Evolutionary conservation across 139 green algal species (phyloP).

Genomic region (Chlamydomonas sp.): DNA sequence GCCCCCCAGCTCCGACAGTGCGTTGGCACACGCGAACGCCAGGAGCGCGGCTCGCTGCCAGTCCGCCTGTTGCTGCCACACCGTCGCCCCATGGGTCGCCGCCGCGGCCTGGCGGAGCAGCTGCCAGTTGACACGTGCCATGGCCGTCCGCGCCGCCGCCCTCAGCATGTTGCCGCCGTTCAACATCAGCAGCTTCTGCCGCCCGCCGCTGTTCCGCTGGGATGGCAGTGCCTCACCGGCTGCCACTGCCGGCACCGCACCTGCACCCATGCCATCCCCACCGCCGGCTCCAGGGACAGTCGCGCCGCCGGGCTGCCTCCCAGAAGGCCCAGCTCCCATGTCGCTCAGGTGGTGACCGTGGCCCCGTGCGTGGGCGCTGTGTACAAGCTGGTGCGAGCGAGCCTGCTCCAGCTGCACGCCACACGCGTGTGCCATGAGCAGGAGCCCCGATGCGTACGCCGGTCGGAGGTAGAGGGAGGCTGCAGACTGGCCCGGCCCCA

Average conservation of each 20-base stretch:
- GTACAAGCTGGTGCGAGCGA: neutral
- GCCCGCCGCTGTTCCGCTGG: too few species aligned
- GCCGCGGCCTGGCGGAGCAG: conserved; percentile 10
- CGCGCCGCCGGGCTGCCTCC: too few species aligned
- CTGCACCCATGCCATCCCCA: too few species aligned
- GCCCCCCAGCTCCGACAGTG: conserved; percentile 5
- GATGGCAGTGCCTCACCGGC: too few species aligned
- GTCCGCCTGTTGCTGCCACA: conserved; percentile 32
- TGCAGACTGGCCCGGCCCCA: neutral
- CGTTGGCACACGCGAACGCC: conserved; percentile 30
- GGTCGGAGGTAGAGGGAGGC: conserved; percentile 26
- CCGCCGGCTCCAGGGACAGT: too few species aligned
- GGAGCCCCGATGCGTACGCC: conserved; percentile 17
- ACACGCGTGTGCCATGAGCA: conserved; percentile 37
- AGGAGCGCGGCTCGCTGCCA: conserved; percentile 32
- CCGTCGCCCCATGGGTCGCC: conserved; percentile 8
- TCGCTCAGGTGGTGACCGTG: too few species aligned
- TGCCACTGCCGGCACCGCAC: too few species aligned
- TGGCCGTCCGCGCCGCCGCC: neutral
- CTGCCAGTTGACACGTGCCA: conserved; percentile 27
- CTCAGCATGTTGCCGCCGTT: neutral
- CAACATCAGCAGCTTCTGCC: too few species aligned
- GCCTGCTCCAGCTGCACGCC: conserved; percentile 4
- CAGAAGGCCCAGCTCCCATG: too few species aligned
- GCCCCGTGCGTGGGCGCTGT: too few species aligned